These are phyloP conservation scores for Conringia planisiliqua DNA, from an alignment of 345 rosid genomes.

Conservation along the genomic window DNA sequence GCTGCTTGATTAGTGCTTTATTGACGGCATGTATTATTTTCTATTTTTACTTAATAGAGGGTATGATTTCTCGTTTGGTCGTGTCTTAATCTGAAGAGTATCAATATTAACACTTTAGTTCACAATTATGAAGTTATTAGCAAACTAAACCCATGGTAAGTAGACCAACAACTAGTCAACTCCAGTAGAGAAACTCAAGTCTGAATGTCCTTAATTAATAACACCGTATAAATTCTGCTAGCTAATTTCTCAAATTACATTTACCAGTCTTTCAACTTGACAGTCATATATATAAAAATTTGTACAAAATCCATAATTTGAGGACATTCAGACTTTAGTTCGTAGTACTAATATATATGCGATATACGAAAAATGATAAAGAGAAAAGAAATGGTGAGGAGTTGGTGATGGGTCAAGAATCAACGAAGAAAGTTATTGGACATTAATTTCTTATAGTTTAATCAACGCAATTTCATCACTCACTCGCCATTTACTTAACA, in stretches of 20 bases:
- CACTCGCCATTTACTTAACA: neutral
- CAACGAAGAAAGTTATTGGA: conserved; percentile 3
- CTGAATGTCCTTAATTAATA: neutral
- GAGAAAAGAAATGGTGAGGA: neutral
- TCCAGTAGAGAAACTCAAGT: neutral
- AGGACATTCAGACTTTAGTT: no score
- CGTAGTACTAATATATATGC: neutral
- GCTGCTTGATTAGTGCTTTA: conserved; percentile 5
- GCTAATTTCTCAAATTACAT: neutral
- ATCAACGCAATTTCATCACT: conserved; percentile 7
- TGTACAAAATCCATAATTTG: no score
- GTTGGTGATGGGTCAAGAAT: neutral
- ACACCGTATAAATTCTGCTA: neutral
- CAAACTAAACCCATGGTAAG: neutral
- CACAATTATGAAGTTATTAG: no score
- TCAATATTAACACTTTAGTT: neutral
- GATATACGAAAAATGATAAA: neutral
- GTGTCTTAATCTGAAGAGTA: neutral
- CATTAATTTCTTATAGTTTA: neutral
- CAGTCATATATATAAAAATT: neutral
- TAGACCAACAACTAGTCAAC: conserved; percentile 13
- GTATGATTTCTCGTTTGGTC: neutral
- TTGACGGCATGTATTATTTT: conserved; percentile 3
- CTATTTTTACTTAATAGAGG: neutral
- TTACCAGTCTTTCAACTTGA: neutral